Conservation (phyloP, 352 stramenopile species). For the Phytophthora sp. region DNA sequence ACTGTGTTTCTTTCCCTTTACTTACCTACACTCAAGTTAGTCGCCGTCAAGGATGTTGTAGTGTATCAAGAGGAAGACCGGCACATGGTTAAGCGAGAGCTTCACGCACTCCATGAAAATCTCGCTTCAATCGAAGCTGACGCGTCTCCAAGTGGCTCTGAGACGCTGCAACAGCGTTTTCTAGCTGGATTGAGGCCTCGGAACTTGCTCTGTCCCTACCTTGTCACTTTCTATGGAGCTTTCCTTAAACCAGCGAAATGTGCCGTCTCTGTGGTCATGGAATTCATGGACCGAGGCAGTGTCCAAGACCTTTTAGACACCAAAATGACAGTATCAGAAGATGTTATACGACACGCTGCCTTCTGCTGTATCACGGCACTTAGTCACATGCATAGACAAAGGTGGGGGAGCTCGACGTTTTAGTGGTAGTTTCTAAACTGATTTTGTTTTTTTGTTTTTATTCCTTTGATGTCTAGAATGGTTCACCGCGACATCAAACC, state of each 20-base stretch:
- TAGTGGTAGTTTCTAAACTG: background rate
- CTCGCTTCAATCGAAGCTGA: slow-evolving; percentile 60
- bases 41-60: slow-evolving; percentile 88
- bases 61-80: slow-evolving; percentile 84
- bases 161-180: slow-evolving; percentile 23
- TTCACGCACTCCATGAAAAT: slow-evolving; percentile 88
- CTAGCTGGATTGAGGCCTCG: slow-evolving; percentile 9
- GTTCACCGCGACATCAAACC: slow-evolving; percentile 90
- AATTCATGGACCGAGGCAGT: slow-evolving; percentile 93
- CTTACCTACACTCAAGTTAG: slow-evolving; percentile 80
- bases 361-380: slow-evolving; percentile 86
- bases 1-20: slow-evolving; percentile 87
- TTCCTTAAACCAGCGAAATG: slow-evolving; percentile 80
- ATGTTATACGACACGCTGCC: slow-evolving; percentile 72
- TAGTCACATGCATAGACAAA: slow-evolving; percentile 82
- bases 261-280: slow-evolving; percentile 89
- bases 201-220: slow-evolving; percentile 59
- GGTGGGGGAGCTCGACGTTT: slow-evolving; percentile 34
- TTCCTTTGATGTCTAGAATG: no score
- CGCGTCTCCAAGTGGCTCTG: background rate
- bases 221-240: slow-evolving; percentile 91
- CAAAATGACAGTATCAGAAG: slow-evolving; percentile 54
- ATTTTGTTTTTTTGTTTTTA: background rate
- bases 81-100: slow-evolving; percentile 86
- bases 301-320: slow-evolving; percentile 79